phyloP scores from a whole-genome alignment of 83 land plant species.

The Picea abies region DNA sequence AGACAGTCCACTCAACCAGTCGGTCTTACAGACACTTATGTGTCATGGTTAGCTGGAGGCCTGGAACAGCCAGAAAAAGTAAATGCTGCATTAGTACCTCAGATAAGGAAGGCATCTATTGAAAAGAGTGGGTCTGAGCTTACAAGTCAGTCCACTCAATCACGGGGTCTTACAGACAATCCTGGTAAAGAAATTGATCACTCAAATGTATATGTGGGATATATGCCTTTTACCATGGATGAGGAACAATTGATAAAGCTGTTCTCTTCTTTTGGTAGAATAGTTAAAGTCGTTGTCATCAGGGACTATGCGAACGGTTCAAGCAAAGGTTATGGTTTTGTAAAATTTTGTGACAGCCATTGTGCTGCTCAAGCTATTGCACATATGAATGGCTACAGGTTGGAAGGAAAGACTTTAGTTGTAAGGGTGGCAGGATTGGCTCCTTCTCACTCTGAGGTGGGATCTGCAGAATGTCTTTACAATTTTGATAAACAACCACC shows the following conservation, averaged over 20 bases:
- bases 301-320: conserved; percentile 68
- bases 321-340: conserved; percentile 94
- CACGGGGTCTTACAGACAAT: neutral
- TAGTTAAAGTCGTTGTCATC: conserved; percentile 78
- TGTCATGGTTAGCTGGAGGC: neutral
- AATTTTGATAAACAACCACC: neutral
- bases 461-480: conserved; percentile 33
- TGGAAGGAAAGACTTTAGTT: conserved; percentile 73
- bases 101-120: neutral
- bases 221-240: conserved; percentile 72
- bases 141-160: neutral
- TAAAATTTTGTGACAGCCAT: conserved; percentile 67
- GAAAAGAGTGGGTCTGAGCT: neutral
- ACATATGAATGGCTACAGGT: conserved; percentile 72
- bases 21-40: neutral
- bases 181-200: conserved; percentile 69
- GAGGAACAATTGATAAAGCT: conserved; percentile 72
- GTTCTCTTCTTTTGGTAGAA: conserved; percentile 74
- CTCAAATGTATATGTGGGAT: conserved; percentile 83
- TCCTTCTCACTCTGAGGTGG: conserved; percentile 63
- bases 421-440: conserved; percentile 87
- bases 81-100: neutral
- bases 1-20: neutral
- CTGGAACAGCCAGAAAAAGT: neutral
- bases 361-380: conserved; percentile 73